These are phyloP conservation scores for Pseudomicrostroma phylloplanum DNA, from an alignment of 1,284 basidiomycete species.

Conservation along the genomic window DNA sequence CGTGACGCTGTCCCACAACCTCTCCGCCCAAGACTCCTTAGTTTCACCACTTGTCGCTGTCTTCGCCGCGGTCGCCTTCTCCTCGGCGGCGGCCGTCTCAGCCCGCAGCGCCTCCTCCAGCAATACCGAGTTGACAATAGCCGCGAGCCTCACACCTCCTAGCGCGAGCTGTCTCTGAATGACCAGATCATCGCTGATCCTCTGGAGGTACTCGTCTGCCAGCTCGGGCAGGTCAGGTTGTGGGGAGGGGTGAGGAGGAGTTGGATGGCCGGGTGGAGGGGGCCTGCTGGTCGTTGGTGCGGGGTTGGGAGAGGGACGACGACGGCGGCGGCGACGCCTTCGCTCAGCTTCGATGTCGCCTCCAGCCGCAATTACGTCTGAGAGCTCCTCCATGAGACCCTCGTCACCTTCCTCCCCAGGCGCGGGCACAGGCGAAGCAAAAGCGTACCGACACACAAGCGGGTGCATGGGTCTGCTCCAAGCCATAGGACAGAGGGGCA, in stretches of 20 bases:
- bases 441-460: slow-evolving; percentile 52
- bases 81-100: neutral
- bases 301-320: neutral
- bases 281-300: slow-evolving; percentile 7
- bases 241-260: slow-evolving; percentile 1
- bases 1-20: neutral
- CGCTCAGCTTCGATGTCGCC: neutral
- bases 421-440: slow-evolving; percentile 61
- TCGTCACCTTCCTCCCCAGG: slow-evolving; percentile 14
- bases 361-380: neutral
- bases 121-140: slow-evolving; percentile 62
- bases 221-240: slow-evolving; percentile 62
- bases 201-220: slow-evolving; percentile 73
- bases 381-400: neutral
- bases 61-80: too few species aligned
- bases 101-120: slow-evolving; percentile 15
- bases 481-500: slow-evolving; percentile 66
- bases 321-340: neutral
- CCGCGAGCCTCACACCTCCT: slow-evolving; percentile 74
- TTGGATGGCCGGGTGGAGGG: neutral
- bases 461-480: slow-evolving; percentile 39
- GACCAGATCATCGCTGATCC: slow-evolving; percentile 57
- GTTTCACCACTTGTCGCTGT: too few species aligned
- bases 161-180: slow-evolving; percentile 74
- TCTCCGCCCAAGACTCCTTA: too few species aligned